Evolutionary conservation across 2,329 filamentous ascomycete species (phyloP), one percentile per base, ranked within the genome.

Genomic region (Diaporthe velutina): DNA sequence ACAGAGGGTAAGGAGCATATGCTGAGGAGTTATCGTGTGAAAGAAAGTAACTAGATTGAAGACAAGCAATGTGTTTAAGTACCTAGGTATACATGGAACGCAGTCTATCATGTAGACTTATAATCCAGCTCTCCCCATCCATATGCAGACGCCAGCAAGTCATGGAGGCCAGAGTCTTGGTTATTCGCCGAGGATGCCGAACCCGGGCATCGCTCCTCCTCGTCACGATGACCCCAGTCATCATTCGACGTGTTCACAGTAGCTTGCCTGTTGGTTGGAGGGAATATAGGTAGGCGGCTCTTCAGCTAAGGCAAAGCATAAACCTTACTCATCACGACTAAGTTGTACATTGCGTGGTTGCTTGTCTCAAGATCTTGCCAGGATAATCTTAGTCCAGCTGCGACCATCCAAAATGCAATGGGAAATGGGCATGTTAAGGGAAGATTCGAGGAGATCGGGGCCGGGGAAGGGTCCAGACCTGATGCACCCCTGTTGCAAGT

Each of bases 381-480:
- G 40, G 25, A 35, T 2, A 15, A 48, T 22, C 33, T 12, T 15
- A 45, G 22, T 30, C n/a, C 15, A 28, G 25, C 19, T 22, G 19
- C 25, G 9, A 30, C 25, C 38, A 12, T 19, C 42, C 40, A n/a
- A 45, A 33, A 30, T n/a, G 28, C 28, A n/a, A 33, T 45, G 60
- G 58, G 25, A 30, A 42, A 33, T 33, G 2, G 19, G 17, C 15
- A 19, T 8, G 40, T 15, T 15, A 33, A 48, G 33, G 12, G 10
- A 22, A 67, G 48, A 19, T 25, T 25, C 22, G 42, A 67, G n/a
- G 64, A 30, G 8, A 28, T 38, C 22, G n/a, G 64, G n/a, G 64
- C 48, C 48, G 48, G 13, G 13, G 48, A 40, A 68, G 33, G 64
- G 64, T 15, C 64, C 64, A 68, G 64, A 54, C 64, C 64, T 52